Percentiles rank a stretch among this genome's conserved stretches.
These are phyloP conservation scores for Ophiosphaerella herpotricha DNA, from an alignment of 2,329 filamentous ascomycete genomes.

Conservation along the genomic window DNA sequence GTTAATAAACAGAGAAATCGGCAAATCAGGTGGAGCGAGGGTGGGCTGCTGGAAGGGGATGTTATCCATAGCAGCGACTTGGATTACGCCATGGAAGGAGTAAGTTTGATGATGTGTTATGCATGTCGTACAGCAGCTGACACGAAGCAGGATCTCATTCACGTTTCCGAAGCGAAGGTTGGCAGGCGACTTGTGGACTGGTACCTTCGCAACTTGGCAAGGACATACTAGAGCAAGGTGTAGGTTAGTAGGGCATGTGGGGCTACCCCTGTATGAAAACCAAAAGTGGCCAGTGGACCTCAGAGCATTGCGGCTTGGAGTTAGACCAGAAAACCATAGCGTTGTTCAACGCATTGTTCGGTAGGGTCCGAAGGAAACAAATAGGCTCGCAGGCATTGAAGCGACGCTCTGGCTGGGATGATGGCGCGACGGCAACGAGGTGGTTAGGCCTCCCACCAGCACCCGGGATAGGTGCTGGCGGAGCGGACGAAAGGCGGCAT, in stretches of 20 bases:
- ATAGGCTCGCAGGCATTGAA: not conserved
- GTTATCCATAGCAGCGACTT: slow-evolving; percentile 91
- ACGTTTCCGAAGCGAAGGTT: slow-evolving; percentile 98
- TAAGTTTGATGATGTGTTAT: slow-evolving; percentile 55
- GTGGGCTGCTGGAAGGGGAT: slow-evolving; percentile 88
- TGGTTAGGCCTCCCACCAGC: slow-evolving; percentile 11
- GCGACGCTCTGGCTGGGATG: slow-evolving; percentile 13
- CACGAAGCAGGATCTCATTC: slow-evolving; percentile 79
- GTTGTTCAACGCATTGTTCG: slow-evolving; percentile 38
- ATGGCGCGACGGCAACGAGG: slow-evolving; percentile 15
- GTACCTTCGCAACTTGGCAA: slow-evolving; percentile 95
- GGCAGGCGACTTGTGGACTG: slow-evolving; percentile 96
- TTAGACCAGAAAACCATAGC: slow-evolving; percentile 31
- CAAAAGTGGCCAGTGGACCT: slow-evolving; percentile 18
- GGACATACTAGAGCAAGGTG: slow-evolving; percentile 73
- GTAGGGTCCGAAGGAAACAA: slow-evolving; percentile 11
- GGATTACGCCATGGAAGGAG: slow-evolving; percentile 94
- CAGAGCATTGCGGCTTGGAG: slow-evolving; percentile 44
- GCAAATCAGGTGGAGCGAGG: slow-evolving; percentile 92
- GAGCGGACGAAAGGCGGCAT: slow-evolving; percentile 16
- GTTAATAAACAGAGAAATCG: slow-evolving; percentile 99
- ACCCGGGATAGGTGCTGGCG: slow-evolving; percentile 15
- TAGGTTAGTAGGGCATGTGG: slow-evolving; percentile 2
- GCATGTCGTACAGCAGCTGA: not conserved
- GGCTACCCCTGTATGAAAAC: slow-evolving; percentile 2